These are phyloP conservation scores for Chenopodium quinoa DNA, from an alignment of 148 eudicot genomes.

Conservation along the genomic window DNA sequence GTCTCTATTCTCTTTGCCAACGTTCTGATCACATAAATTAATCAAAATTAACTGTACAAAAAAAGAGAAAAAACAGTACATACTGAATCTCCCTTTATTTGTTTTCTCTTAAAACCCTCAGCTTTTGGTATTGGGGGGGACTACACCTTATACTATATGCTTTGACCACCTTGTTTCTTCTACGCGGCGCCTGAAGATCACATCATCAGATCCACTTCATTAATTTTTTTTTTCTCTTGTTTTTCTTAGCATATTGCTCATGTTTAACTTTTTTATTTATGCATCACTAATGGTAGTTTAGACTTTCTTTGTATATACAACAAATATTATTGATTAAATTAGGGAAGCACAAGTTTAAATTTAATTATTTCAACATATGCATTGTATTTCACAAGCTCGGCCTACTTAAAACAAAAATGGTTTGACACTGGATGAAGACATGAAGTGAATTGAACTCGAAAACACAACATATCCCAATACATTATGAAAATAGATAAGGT, in stretches of 20 bases:
- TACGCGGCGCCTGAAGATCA: conserved; percentile 28
- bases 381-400: too few relatives aligned
- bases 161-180: conserved; percentile 37
- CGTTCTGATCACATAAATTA: conserved; percentile 27
- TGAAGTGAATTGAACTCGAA: too few relatives aligned
- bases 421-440: too few relatives aligned
- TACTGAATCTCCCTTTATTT: conserved; percentile 13
- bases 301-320: too few relatives aligned
- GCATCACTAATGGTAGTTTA: too few relatives aligned
- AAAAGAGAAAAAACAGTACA: not conserved
- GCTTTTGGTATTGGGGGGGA: conserved; percentile 26
- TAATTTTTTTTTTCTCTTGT: not conserved
- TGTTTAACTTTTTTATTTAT: too few relatives aligned
- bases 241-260: not conserved
- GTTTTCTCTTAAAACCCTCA: not conserved
- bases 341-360: too few relatives aligned
- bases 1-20: conserved; percentile 33
- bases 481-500: too few relatives aligned
- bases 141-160: conserved; percentile 21
- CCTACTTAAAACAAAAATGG: too few relatives aligned
- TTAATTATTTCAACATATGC: too few relatives aligned
- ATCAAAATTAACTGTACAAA: not conserved
- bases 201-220: conserved; percentile 2
- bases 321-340: too few relatives aligned
- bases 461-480: too few relatives aligned